Evolutionary conservation across 1,284 basidiomycete genomes (phyloP).

Genomic region (Tremellales sp.): DNA sequence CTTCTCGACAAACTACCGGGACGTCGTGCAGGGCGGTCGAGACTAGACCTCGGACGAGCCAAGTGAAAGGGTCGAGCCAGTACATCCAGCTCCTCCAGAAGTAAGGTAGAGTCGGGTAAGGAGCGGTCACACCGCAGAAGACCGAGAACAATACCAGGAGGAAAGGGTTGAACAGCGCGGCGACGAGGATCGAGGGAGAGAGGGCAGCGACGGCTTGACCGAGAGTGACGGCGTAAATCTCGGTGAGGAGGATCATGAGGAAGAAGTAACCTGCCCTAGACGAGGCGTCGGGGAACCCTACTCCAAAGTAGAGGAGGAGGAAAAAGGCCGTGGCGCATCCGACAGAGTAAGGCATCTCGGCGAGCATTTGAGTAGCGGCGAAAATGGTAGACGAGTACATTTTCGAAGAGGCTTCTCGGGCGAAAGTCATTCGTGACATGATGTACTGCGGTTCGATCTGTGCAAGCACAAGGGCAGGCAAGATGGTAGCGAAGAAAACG

Average conservation of each 20-base stretch:
- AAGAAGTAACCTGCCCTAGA: slow-evolving; percentile 39
- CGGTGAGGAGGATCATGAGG: slow-evolving; percentile 68
- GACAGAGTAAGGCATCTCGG: slow-evolving; percentile 63
- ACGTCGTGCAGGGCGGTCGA: slow-evolving; percentile 76
- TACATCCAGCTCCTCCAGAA: slow-evolving; percentile 77
- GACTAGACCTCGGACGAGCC: slow-evolving; percentile 66
- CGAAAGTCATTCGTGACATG: slow-evolving; percentile 59
- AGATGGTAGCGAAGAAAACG: slow-evolving; percentile 47
- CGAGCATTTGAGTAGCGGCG: slow-evolving; percentile 72
- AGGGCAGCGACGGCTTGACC: slow-evolving; percentile 69
- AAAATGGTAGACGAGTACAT: slow-evolving; percentile 58
- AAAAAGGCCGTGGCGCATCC: slow-evolving; percentile 71
- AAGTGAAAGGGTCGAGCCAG: slow-evolving; percentile 63
- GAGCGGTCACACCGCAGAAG: slow-evolving; percentile 79
- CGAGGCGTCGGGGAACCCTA: slow-evolving; percentile 33
- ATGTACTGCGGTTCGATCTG: slow-evolving; percentile 81
- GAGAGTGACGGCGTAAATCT: slow-evolving; percentile 70
- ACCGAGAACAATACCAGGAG: slow-evolving; percentile 62
- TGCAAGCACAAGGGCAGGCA: slow-evolving; percentile 41
- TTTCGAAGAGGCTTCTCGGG: slow-evolving; percentile 56
- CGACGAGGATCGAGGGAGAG: slow-evolving; percentile 59
- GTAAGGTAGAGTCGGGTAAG: slow-evolving; percentile 54
- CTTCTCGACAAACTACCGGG: slow-evolving; percentile 59
- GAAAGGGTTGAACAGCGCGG: slow-evolving; percentile 69
- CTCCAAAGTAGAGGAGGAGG: slow-evolving; percentile 52